Base-by-base conservation (phyloP, 768 basidiomycete species). In the Chalciporus sphaerocephalus region DNA sequence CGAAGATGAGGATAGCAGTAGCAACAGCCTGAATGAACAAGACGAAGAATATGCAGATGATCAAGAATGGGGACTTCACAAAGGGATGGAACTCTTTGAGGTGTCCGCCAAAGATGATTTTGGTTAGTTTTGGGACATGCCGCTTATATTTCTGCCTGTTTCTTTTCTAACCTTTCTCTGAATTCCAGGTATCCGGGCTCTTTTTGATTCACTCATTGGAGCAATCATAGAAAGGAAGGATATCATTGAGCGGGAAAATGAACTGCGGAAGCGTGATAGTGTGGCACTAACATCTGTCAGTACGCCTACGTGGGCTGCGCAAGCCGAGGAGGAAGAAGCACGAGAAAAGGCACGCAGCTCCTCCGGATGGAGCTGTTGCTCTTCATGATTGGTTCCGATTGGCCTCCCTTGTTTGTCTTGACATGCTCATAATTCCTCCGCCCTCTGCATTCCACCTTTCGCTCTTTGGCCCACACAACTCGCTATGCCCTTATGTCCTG, bases 81-180 rank as follows among this genome's bases (percentile, higher is more conserved):
- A 85, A 60, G 86, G 82, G 50, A 90, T 93, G 82, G 86, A 87
- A 58, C 75, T 94, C 15, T 90, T 88, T 53, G 90, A 95, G 61
- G 90, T 95, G 16, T 93, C 90, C 35, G 87, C 93, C 42, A 93
- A 93, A 67, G 91, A 93, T 56, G 86, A 89, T 59, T 59, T 69
- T 24, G 92, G 92, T 92, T 50, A 52, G 56, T 15, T 18, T 16
- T 21, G 24, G 32, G 30, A 38, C 21, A 16, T 41, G 24, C 15
- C n/a, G 30, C 30, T 32, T 32, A 4, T 5, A 9, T 40, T 21
- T 3, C 20, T 45, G 8, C 10, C 39, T 50, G 33, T 58, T 50
- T 45, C 45, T 52, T 36, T 46, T 32, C 42, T 55, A 24, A 57
- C 48, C 20, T 9, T 46, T 28, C 22, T 23, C 40, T n/a, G 8